phyloP scores from a whole-genome alignment of 1,284 basidiomycete genomes.

The Cutaneotrichosporon spelunceum region DNA sequence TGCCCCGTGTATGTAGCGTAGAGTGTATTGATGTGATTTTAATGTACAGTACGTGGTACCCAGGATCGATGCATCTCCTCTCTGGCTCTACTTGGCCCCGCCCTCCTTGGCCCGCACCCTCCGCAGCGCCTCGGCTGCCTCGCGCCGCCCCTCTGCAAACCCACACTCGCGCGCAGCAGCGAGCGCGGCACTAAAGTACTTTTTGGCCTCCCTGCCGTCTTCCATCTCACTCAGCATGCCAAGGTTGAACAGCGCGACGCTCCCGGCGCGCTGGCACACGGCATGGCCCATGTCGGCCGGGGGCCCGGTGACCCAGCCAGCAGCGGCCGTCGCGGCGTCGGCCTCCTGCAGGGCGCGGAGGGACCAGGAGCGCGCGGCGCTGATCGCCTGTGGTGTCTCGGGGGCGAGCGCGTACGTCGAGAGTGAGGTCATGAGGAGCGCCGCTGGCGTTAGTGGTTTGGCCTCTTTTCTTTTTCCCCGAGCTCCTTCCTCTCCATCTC shows the following conservation, averaged over 20 bases:
- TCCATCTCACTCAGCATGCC: constrained; percentile 51
- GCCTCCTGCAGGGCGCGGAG: constrained; percentile 42
- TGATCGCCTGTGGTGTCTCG: constrained; percentile 35
- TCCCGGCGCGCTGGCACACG: constrained; percentile 39
- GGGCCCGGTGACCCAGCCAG: constrained; percentile 15
- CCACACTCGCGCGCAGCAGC: constrained; percentile 34
- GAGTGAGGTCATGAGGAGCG: constrained; percentile 48
- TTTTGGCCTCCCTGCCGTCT: constrained; percentile 31
- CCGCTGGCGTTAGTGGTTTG: constrained; percentile 8
- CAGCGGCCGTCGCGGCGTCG: constrained; percentile 34
- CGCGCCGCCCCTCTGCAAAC: constrained; percentile 43
- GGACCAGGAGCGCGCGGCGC: constrained; percentile 45
- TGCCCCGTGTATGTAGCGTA: not conserved
- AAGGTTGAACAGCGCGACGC: constrained; percentile 46
- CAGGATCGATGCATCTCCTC: no score
- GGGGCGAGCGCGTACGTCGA: constrained; percentile 46
- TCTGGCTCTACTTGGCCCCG: not conserved
- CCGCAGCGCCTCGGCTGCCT: constrained; percentile 42
- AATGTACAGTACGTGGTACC: no score
- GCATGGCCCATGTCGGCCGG: constrained; percentile 26
- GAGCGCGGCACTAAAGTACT: constrained; percentile 36
- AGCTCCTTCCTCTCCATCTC: no score
- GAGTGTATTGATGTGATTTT: not conserved
- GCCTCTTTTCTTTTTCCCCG: no score
- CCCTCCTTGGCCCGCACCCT: constrained; percentile 14